Conservation (phyloP, 2,329 filamentous ascomycete species). For the Alternaria sp. region DNA sequence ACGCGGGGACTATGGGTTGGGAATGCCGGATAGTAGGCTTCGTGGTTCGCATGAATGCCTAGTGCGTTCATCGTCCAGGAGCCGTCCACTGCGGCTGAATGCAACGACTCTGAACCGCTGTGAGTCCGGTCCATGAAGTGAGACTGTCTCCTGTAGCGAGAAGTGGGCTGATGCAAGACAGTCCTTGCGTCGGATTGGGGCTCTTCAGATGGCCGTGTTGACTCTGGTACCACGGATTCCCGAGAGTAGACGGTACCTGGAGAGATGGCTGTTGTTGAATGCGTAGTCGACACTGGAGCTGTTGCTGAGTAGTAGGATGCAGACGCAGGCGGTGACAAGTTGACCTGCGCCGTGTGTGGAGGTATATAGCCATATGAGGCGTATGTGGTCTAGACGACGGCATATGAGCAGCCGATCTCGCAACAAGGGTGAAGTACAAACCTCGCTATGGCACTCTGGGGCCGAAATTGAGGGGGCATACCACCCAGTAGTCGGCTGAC, state of each 20-base stretch:
- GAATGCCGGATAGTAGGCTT: conserved; percentile 42
- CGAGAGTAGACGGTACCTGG: conserved; percentile 40
- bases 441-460: conserved; percentile 36
- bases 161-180: conserved; percentile 14
- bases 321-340: conserved; percentile 27
- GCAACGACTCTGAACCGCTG: conserved; percentile 54
- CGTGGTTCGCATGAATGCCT: conserved; percentile 45
- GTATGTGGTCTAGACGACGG: conserved; percentile 30
- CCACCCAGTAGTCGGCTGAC: conserved; percentile 37
- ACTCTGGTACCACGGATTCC: conserved; percentile 29
- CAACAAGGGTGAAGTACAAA: conserved; percentile 26
- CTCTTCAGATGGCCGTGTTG: conserved; percentile 28
- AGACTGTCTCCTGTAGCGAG: conserved; percentile 13
- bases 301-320: conserved; percentile 32
- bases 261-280: conserved; percentile 34
- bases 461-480: conserved; percentile 38
- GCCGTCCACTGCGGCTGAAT: conserved; percentile 43
- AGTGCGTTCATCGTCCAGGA: conserved; percentile 51
- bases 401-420: conserved; percentile 13
- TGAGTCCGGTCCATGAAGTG: conserved; percentile 40
- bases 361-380: conserved; percentile 40
- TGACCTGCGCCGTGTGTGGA: conserved; percentile 38
- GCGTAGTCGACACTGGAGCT: conserved; percentile 22
- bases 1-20: conserved; percentile 39
- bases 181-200: conserved; percentile 19